Conservation (phyloP, 495 filamentous ascomycete species). For the Aspergillus saccharolyticus region DNA sequence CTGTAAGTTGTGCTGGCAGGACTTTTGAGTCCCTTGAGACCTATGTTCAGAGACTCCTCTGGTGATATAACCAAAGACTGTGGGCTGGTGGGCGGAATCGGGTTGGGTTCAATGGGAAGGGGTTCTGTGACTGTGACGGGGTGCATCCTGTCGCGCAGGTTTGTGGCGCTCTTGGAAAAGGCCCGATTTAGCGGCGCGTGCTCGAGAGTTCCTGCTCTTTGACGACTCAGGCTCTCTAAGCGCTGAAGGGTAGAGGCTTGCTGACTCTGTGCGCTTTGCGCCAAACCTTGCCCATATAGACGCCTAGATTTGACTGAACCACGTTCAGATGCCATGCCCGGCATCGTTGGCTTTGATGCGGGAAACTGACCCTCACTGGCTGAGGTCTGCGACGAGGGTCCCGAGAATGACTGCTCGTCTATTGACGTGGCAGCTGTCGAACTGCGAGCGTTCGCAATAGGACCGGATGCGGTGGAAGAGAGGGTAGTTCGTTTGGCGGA, state of each 20-base stretch:
- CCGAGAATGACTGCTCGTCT: slow-evolving; percentile 62
- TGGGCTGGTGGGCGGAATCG: slow-evolving; percentile 48
- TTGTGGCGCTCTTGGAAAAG: slow-evolving; percentile 51
- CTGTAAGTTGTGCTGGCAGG: slow-evolving; percentile 38
- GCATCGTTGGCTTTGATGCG: slow-evolving; percentile 23
- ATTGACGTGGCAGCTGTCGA: slow-evolving; percentile 93
- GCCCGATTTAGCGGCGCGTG: slow-evolving; percentile 31
- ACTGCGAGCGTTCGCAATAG: slow-evolving; percentile 59
- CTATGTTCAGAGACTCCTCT: slow-evolving; percentile 23
- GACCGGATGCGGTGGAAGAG: slow-evolving; percentile 77
- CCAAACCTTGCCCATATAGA: slow-evolving; percentile 81
- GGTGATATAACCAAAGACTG: slow-evolving; percentile 38
- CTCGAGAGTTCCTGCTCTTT: slow-evolving; percentile 39
- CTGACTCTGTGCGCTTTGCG: slow-evolving; percentile 75
- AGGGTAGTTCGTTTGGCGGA: slow-evolving; percentile 76
- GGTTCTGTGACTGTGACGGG: slow-evolving; percentile 42
- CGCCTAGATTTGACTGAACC: slow-evolving; percentile 61
- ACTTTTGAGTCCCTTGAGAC: slow-evolving; percentile 22
- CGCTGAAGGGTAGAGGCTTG: slow-evolving; percentile 71
- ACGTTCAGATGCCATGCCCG: slow-evolving; percentile 42
- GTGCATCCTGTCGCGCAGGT: slow-evolving; percentile 53
- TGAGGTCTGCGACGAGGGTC: slow-evolving; percentile 32
- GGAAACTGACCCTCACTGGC: not conserved
- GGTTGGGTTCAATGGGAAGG: slow-evolving; percentile 6
- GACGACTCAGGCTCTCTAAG: slow-evolving; percentile 67